These are phyloP conservation scores for Sicyos edulis DNA, from an alignment of 306 rosid genomes.

Conservation along the genomic window DNA sequence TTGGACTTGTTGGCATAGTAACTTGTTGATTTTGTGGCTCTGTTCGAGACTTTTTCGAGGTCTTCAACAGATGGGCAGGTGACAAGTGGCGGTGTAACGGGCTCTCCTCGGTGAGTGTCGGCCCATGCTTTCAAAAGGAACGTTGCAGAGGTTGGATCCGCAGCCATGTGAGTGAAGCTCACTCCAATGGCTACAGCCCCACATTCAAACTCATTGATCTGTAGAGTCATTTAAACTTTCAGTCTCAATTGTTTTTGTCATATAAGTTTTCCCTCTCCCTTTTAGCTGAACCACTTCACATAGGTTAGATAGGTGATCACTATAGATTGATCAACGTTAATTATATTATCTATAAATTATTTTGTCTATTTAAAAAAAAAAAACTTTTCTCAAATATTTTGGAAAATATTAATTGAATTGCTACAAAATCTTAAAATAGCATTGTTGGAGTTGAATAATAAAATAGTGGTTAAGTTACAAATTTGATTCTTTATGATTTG, in stretches of 20 bases:
- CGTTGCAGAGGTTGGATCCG: conserved; percentile 45
- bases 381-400: not conserved
- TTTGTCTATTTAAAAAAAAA: no score
- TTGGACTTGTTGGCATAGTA: conserved; percentile 27
- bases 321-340: not conserved
- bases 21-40: not conserved
- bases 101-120: conserved; percentile 23
- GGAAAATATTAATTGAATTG: not conserved
- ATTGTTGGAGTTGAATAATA: not conserved
- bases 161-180: conserved; percentile 54
- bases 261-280: no score
- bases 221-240: not conserved
- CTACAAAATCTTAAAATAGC: not conserved
- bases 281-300: no score
- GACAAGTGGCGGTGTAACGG: conserved; percentile 36
- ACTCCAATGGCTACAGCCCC: conserved; percentile 73
- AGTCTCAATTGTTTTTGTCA: not conserved
- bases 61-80: not conserved
- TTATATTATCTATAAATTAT: not conserved
- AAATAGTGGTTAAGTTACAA: not conserved
- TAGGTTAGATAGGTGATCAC: no score
- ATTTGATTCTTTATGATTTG: no score
- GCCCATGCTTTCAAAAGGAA: conserved; percentile 56
- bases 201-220: conserved; percentile 63
- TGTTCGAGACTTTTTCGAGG: conserved; percentile 15